Evolutionary conservation across 441 rosid genomes (phyloP), one percentile per base, ranked within the genome.

Genomic region (Gossypium davidsonii): DNA sequence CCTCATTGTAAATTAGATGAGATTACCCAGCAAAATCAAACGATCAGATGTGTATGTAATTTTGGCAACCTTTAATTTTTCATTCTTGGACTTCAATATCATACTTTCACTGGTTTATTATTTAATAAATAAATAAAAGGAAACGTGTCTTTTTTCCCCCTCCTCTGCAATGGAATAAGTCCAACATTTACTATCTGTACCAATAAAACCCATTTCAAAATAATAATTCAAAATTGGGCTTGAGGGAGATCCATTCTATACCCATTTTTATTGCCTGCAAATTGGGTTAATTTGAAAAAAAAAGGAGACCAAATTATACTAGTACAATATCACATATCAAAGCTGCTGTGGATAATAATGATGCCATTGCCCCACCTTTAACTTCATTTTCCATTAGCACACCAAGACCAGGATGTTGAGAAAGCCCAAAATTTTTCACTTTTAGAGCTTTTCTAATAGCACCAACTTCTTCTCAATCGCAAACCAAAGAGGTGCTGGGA

Each of bases 401-500:
- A 12, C 25, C 75, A 17, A 66, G 76, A 53, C 21, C 73, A 57
- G 61, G 61, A 44, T 8, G 61, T 68, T 0, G 81, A 81, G 25
- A 83, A 62, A 76, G 74, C 78, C 7, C 76, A 82, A 48, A 75
- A 17, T 2, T 87, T 89, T 64, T 58, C 83, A 2, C 67, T 89
- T 0, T 61, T 74, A 18, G 86, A 85, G 73, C 89, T 89, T 3
- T 26, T 67, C 77, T 15, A 74, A 70, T 18, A 87, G 89, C 15
- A 85, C 91, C 0, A 65, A 68, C 60, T 75, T 73, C 74, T 89
- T 89, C 76, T 85, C 89, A 3, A 6, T 18, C 23, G 85, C 77
- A 6, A 80, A 81, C 82, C 85, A 78, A 81, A 79, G 85, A 12
- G 93, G 91, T 17, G 59, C 74, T 0, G 93, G 91, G 31, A 85